These are phyloP conservation scores for Xanthoparmelia taractica DNA, from an alignment of 495 filamentous ascomycete species.

Conservation along the genomic window DNA sequence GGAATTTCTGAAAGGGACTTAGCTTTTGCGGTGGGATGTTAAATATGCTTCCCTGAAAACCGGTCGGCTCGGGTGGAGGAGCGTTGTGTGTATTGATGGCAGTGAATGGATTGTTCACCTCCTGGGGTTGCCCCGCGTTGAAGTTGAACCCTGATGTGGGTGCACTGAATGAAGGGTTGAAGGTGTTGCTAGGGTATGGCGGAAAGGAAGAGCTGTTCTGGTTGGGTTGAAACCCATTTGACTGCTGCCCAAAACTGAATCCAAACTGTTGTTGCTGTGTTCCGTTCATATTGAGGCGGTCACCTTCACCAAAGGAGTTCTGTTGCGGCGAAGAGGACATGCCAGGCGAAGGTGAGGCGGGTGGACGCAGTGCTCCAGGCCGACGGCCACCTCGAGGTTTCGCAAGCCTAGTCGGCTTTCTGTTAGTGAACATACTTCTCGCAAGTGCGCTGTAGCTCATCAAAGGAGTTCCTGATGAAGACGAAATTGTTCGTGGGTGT, in stretches of 20 bases:
- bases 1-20: background rate
- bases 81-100: constrained; percentile 20
- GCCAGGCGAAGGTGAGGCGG: constrained; percentile 9
- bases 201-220: constrained; percentile 28
- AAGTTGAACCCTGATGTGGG: constrained; percentile 10
- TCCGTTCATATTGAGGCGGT: constrained; percentile 26
- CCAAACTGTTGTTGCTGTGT: constrained; percentile 4
- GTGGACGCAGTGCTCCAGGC: constrained; percentile 16
- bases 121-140: constrained; percentile 16
- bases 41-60: constrained; percentile 35
- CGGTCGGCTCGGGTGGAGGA: constrained; percentile 23
- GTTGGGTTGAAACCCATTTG: constrained; percentile 8
- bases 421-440: constrained; percentile 1
- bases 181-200: constrained; percentile 37
- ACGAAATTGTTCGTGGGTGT: constrained; percentile 28
- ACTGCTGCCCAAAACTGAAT: constrained; percentile 12
- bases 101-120: constrained; percentile 39
- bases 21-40: constrained; percentile 22
- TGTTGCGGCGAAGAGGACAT: constrained; percentile 10
- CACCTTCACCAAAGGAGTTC: constrained; percentile 11
- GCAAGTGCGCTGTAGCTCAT: constrained; percentile 16
- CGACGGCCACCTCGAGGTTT: constrained; percentile 21
- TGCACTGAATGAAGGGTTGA: constrained; percentile 22
- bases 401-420: constrained; percentile 13
- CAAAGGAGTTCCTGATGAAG: constrained; percentile 19